phyloP scores from a whole-genome alignment of 106 monocot genomes.

The Allium cepa region DNA sequence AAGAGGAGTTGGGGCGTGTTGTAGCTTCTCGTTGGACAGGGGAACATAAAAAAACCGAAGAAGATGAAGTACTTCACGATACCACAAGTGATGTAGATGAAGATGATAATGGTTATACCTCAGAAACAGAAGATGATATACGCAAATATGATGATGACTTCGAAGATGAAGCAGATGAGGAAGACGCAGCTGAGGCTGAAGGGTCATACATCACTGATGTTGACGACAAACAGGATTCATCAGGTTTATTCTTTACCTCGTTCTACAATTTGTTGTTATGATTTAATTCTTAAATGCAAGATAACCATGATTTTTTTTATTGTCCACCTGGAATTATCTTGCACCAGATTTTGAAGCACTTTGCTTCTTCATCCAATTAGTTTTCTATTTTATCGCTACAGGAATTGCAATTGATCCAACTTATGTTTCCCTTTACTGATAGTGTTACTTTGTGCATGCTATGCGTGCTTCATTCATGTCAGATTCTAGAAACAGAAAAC shows the following conservation, averaged over 20 bases:
- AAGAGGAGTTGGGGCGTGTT: slow-evolving; percentile 87
- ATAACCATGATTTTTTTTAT: no score
- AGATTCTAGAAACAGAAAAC: no score
- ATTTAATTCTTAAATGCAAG: no score
- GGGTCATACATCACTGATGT: slow-evolving; percentile 23
- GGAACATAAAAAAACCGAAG: slow-evolving; percentile 31
- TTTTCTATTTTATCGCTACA: no score
- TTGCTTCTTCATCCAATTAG: no score
- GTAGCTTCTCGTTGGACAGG: slow-evolving; percentile 99
- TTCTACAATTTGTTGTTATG: background rate
- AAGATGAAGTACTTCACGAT: slow-evolving; percentile 28
- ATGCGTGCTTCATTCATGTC: no score
- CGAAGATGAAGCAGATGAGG: slow-evolving; percentile 36
- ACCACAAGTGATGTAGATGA: slow-evolving; percentile 30
- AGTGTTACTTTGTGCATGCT: no score
- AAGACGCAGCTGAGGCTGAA: slow-evolving; percentile 39
- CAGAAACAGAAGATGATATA: slow-evolving; percentile 52
- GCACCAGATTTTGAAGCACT: no score
- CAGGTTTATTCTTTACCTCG: slow-evolving; percentile 32
- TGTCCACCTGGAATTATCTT: no score
- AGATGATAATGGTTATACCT: slow-evolving; percentile 43
- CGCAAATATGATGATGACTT: slow-evolving; percentile 43
- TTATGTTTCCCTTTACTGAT: no score
- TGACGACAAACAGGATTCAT: slow-evolving; percentile 37
- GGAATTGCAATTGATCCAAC: no score